Evolutionary conservation across 495 filamentous ascomycete species (phyloP), one percentile per base, ranked within the genome.

Genomic region (Bryoglossum gracile): DNA sequence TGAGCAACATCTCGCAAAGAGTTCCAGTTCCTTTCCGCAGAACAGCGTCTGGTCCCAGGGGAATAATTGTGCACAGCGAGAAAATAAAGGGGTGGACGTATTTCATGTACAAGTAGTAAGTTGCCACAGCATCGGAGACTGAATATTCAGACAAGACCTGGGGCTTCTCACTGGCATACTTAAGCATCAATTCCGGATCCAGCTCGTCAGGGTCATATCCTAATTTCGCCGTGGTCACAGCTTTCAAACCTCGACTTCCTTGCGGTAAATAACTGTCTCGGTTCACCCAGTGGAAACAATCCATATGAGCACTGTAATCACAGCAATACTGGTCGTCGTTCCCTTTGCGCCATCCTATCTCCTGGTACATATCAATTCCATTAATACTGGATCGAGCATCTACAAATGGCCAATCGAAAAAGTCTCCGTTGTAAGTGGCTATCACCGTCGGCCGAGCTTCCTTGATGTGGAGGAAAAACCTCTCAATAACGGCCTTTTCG

Each of bases 61-160:
- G 92, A 63, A 99, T 75, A 67, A 99, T 95, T 0, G 89, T 99
- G 67, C 92, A 97, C 0, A 99, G 72, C 0, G 92, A 95, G 73
- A 97, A 99, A 64, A 99, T 91, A 69, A 99, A 99, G 1, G 92
- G 92, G 62, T 99, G 92, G 17, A 99, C 88, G 66, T 99, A 99
- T 86, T 99, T 99, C 92, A 97, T 99, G 70, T 99, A 99, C 35
- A 99, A 75, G 61, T 99, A 99, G 64, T 97, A 99, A 2, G 92
- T 99, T 2, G 92, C 92, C 16, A 99, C 92, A 23, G 92, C 92
- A 78, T 99, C 92, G 55, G 92, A 99, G 36, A 99, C 92, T 0
- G 92, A 99, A 68, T 99, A 99, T 55, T 99, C 92, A 1, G 92
- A 89, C 35, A 99, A 68, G 0, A 85, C 92, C 61, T 99, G 92